phyloP scores from a whole-genome alignment of 768 basidiomycete genomes.

The Mycena pura region DNA sequence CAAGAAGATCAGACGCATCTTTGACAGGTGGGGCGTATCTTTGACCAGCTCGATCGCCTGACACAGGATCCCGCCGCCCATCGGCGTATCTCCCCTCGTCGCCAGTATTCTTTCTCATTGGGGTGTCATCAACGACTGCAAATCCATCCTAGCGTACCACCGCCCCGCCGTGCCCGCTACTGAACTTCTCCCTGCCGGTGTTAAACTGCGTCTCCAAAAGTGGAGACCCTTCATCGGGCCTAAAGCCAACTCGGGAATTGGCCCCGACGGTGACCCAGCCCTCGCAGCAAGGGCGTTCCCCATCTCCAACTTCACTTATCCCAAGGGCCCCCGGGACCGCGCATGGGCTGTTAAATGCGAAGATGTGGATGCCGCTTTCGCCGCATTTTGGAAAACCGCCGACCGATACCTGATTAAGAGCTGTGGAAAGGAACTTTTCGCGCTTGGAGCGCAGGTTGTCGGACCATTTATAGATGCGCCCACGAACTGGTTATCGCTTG shows the following conservation, averaged over 20 bases:
- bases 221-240: too few species aligned
- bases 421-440: not conserved
- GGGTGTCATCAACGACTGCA: slow-evolving; percentile 12
- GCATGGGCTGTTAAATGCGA: slow-evolving; percentile 7
- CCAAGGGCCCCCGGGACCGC: slow-evolving; percentile 7
- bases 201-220: too few species aligned
- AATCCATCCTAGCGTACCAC: slow-evolving; percentile 9
- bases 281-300: too few species aligned
- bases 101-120: slow-evolving; percentile 9
- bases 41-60: slow-evolving; percentile 17
- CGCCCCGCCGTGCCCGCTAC: too few species aligned
- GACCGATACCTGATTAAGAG: not conserved
- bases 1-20: slow-evolving; percentile 5
- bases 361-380: not conserved
- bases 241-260: too few species aligned
- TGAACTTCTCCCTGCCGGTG: too few species aligned
- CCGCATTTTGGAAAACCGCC: slow-evolving; percentile 11
- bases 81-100: slow-evolving; percentile 9
- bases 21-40: slow-evolving; percentile 5
- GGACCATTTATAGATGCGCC: not conserved
- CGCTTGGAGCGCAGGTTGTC: not conserved
- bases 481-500: not conserved
- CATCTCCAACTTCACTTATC: not conserved
- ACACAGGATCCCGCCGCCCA: not conserved
- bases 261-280: too few species aligned